Conservation (phyloP, 345 rosid species). For the Acer negundo region DNA sequence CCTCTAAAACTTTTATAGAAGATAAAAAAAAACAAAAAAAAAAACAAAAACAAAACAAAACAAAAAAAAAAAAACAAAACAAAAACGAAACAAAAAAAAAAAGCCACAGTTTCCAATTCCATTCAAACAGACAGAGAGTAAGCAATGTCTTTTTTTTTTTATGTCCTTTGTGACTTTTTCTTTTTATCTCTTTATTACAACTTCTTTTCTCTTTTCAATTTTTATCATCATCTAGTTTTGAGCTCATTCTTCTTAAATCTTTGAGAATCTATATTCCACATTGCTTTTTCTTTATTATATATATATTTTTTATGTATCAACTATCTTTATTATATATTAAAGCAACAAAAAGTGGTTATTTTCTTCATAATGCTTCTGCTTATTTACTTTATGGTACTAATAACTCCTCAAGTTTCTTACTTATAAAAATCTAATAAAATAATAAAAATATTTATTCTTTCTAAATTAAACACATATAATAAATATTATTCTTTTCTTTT, state of each 20-base stretch:
- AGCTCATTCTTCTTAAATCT: conserved; percentile 18
- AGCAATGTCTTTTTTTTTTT: conserved; percentile 15
- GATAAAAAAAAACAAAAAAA: conserved; percentile 9
- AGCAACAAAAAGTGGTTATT: conserved; percentile 42
- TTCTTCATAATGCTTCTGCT: conserved; percentile 35
- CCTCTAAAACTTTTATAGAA: conserved; percentile 25
- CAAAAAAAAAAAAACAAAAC: background rate
- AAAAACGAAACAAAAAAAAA: background rate
- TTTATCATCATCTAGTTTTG: conserved; percentile 20
- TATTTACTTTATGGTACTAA: conserved; percentile 16
- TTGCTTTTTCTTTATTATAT: conserved; percentile 4
- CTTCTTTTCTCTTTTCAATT: conserved; percentile 5
- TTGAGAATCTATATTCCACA: conserved; percentile 18
- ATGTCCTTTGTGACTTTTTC: conserved; percentile 30
- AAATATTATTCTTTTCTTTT: no score
- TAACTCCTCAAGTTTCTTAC: no score
- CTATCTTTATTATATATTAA: background rate
- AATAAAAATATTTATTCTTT: no score
- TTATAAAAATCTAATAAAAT: no score
- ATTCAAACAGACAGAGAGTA: conserved; percentile 63
- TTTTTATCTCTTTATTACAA: conserved; percentile 23
- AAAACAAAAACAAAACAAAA: no score
- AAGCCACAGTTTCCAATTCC: conserved; percentile 41
- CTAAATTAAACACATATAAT: no score
- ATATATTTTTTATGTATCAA: no score